Conservation (phyloP, 257 asterid species). For the Rehmannia glutinosa region DNA sequence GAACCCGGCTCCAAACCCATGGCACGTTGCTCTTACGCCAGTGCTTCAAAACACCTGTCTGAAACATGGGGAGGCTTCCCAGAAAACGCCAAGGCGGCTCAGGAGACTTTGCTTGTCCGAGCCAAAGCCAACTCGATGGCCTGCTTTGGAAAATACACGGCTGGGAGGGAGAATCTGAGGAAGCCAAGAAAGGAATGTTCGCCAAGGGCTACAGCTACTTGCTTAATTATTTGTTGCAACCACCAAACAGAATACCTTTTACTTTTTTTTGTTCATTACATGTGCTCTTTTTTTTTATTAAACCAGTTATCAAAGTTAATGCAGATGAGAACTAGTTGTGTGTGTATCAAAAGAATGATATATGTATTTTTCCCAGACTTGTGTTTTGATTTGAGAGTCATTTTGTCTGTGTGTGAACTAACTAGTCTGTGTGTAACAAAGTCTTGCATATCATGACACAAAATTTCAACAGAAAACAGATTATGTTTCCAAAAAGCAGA, state of each 20-base stretch:
- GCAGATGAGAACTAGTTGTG: slow-evolving; percentile 18
- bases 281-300: no score
- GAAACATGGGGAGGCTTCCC: slow-evolving; percentile 23
- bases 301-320: slow-evolving; percentile 9
- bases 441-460: no score
- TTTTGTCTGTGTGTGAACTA: neutral
- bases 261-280: slow-evolving; percentile 21
- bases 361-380: neutral
- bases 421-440: no score
- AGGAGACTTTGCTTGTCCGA: slow-evolving; percentile 4
- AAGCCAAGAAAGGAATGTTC: slow-evolving; percentile 26
- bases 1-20: slow-evolving; percentile 22
- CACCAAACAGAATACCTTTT: neutral
- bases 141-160: slow-evolving; percentile 41
- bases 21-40: slow-evolving; percentile 23
- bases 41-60: slow-evolving; percentile 25
- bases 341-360: neutral
- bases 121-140: slow-evolving; percentile 26
- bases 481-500: no score
- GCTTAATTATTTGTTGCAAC: slow-evolving; percentile 17
- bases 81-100: slow-evolving; percentile 20
- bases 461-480: no score
- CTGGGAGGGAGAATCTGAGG: slow-evolving; percentile 33
- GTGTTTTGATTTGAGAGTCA: neutral
- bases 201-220: slow-evolving; percentile 21